A percentile compares a stretch with the other conserved stretches of the same genome.
These are phyloP conservation scores for Curvularia sp. DNA, from an alignment of 2,329 filamentous ascomycete genomes.

Conservation along the genomic window DNA sequence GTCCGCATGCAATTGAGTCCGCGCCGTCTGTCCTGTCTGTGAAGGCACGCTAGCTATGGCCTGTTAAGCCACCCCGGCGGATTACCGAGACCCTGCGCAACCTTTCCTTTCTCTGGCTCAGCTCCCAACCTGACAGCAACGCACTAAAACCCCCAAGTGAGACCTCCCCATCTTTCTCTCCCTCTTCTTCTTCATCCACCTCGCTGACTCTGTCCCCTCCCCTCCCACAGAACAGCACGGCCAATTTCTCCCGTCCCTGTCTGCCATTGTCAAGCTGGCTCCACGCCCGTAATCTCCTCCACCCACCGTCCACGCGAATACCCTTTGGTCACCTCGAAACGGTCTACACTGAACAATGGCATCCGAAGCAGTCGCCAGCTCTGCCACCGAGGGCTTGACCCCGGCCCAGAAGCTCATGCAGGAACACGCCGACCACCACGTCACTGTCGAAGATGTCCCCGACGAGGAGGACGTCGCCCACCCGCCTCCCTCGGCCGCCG, in stretches of 20 bases:
- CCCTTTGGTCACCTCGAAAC: conserved; percentile 49
- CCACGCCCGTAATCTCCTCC: conserved; percentile 32
- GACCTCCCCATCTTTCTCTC: neutral
- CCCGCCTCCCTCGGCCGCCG: conserved; percentile 54
- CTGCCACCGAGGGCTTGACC: conserved; percentile 47
- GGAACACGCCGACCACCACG: conserved; percentile 66
- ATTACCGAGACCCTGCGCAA: conserved; percentile 13
- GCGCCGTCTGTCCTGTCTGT: neutral
- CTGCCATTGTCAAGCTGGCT: conserved; percentile 36
- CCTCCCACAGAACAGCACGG: neutral
- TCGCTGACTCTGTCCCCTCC: conserved; percentile 4
- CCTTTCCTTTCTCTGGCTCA: conserved; percentile 15
- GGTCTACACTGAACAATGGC: conserved; percentile 50
- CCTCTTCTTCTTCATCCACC: neutral
- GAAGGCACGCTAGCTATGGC: conserved; percentile 11
- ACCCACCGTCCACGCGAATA: conserved; percentile 45
- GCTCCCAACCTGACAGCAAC: conserved; percentile 16
- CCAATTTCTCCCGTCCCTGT: neutral
- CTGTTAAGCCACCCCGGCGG: conserved; percentile 10
- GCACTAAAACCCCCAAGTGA: conserved; percentile 7
- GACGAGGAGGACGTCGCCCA: conserved; percentile 77
- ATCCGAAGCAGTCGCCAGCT: conserved; percentile 46
- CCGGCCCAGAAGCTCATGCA: conserved; percentile 67
- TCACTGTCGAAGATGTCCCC: conserved; percentile 78
- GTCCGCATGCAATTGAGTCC: conserved; percentile 1